Evolutionary conservation across 768 basidiomycete genomes (phyloP), one percentile per base, ranked within the genome.

Genomic region (Rhizopogon rudus): DNA sequence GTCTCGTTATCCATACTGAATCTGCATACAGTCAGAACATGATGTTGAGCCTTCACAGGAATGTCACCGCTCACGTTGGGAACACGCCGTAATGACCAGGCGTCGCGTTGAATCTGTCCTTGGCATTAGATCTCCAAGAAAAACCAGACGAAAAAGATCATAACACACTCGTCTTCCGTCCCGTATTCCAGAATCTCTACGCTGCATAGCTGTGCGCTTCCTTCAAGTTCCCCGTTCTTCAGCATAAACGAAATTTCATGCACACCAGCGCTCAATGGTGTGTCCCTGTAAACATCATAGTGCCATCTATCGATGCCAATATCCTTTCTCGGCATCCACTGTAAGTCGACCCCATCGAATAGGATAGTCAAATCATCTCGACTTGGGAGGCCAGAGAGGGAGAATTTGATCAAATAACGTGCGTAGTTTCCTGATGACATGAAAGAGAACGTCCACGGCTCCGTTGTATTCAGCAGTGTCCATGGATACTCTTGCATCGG

Each of bases 271-370:
- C 52, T 58, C 48, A 91, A 64, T 10, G 70, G 61, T 0, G 62
- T 63, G 13, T 77, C 64, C 5, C 71, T 68, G 54, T 75, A 61
- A 28, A 88, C 70, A 54, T 88, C 83, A 62, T 92, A 91, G 64
- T 86, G 86, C 86, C 87, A 91, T 25, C 89, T 75, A 63, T 91
- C 89, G 14, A 83, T 57, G 13, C 84, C 86, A 42, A 91, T 80
- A 45, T 73, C 77, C 10, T 64, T 60, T 48, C 75, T 75, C 10
- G 67, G 67, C 16, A 56, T 64, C 89, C 89, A 91, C 2, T 60
- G 68, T 1, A 92, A 72, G 58, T 84, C 77, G 3, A 65, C 57
- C 1, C 80, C 87, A 62, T 91, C 88, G 17, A 91, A 65, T 53
- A 75, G 74, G 4, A 91, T 79, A 3, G 59, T 72, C 16, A 91